These are phyloP conservation scores for Aspergillus sp. DNA, from an alignment of 2,329 filamentous ascomycete species.

Conservation along the genomic window DNA sequence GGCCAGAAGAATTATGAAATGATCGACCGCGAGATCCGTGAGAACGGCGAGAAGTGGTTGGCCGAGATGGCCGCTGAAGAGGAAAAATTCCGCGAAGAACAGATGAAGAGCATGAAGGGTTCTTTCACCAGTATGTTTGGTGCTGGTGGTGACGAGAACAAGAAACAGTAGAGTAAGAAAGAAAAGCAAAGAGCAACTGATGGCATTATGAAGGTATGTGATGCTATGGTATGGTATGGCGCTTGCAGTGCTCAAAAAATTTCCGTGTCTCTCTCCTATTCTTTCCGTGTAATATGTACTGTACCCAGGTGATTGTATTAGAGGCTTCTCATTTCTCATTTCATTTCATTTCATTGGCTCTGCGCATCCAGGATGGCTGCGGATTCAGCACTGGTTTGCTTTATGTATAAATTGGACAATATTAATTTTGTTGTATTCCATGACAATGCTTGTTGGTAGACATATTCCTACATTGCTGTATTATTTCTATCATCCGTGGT, in stretches of 20 bases:
- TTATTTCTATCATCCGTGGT: no score
- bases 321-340: no score
- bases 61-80: slow-evolving; percentile 84
- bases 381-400: not conserved
- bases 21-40: slow-evolving; percentile 81
- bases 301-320: slow-evolving; percentile 12
- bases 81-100: slow-evolving; percentile 83
- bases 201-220: slow-evolving; percentile 1
- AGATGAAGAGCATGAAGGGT: slow-evolving; percentile 85
- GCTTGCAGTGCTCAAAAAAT: slow-evolving; percentile 3
- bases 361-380: not conserved
- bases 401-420: not conserved
- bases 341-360: not conserved
- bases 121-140: slow-evolving; percentile 56
- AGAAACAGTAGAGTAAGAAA: slow-evolving; percentile 11
- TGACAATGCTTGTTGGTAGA: no score
- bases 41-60: slow-evolving; percentile 92
- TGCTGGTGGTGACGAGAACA: slow-evolving; percentile 20
- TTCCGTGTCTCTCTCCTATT: slow-evolving; percentile 8
- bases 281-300: slow-evolving; percentile 13
- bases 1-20: slow-evolving; percentile 84
- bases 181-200: not conserved
- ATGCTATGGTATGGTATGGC: slow-evolving; percentile 1
- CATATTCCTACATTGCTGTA: no score
- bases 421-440: not conserved